Base-by-base conservation (phyloP, 2,329 filamentous ascomycete genomes). In the Cadophora luteo-olivacea region DNA sequence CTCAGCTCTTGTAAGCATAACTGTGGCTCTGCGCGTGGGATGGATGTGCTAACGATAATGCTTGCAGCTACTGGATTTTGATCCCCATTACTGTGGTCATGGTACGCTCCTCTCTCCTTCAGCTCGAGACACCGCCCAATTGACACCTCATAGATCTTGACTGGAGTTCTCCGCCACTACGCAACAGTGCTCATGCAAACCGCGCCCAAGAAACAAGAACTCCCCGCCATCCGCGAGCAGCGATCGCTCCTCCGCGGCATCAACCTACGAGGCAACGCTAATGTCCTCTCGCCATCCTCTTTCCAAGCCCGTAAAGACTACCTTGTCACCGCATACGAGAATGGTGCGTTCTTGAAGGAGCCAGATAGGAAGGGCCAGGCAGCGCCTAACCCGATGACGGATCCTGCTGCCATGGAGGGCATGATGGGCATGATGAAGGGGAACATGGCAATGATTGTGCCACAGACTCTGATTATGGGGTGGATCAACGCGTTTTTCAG, bases 351-450 rank as follows among this genome's bases (percentile, higher is more conserved):
- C 78, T 84, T 99, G 60, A 97, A 97, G 79, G 92, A 97, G 72
- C 94, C 94, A 1, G 92, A 96, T 65, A 88, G 85, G 77, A 90
- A 92, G 78, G 94, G 94, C 64, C 92, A 97, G 82, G 91, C 94
- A 3, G 91, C 94, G 24, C 89, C 93, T 48, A 99, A 98, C 81
- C 96, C 96, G 4, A 94, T 99, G 88, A 92, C 91, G 12, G 96
- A 99, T 80, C 97, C 97, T 25, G 91, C 91, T 60, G 93, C 93
- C 68, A 99, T 99, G 96, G 97, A 99, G 79, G 95, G 94, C 74
- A 99, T 99, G 96, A 99, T 99, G 96, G 95, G 96, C 74, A 97
- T 97, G 93, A 97, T 99, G 93, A 99, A 99, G 87, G 94, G 94
- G 68, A 97, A 99, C 79, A 97, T 99, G 92, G 95, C 96, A 72